Percentiles rank a stretch among this genome's conserved stretches.
phyloP scores from a whole-genome alignment of 108 stramenopile species.

The Pseudonitzschia delicatissima region DNA sequence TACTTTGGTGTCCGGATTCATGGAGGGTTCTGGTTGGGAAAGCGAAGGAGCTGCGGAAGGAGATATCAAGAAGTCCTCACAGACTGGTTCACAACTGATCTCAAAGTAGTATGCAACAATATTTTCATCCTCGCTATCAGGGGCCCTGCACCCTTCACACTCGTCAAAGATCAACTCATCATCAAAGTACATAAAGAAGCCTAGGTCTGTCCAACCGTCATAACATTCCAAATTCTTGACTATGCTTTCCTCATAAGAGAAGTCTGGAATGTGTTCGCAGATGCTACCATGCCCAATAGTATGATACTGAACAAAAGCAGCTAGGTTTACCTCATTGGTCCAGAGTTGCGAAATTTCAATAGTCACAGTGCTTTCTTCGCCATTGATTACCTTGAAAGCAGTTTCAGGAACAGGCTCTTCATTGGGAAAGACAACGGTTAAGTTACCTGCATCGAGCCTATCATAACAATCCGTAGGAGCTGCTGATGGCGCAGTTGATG shows the following conservation, averaged over 20 bases:
- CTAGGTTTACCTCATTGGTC: not conserved
- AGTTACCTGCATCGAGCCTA: slow-evolving; percentile 2
- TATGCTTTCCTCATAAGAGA: slow-evolving; percentile 4
- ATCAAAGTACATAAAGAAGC: slow-evolving; percentile 13
- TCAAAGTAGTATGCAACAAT: slow-evolving; percentile 20
- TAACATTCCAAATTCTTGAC: slow-evolving; percentile 9
- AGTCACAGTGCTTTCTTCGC: not conserved
- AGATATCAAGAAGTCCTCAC: too few relatives aligned
- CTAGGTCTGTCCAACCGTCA: slow-evolving; percentile 20
- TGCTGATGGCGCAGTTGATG: not conserved
- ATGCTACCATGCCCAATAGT: not conserved
- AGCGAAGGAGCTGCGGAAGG: too few relatives aligned
- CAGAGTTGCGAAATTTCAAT: slow-evolving; percentile 12
- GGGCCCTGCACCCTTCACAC: slow-evolving; percentile 22
- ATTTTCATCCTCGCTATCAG: slow-evolving; percentile 16
- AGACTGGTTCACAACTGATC: too few relatives aligned
- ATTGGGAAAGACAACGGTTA: slow-evolving; percentile 2
- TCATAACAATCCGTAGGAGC: slow-evolving; percentile 25
- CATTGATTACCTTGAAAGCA: slow-evolving; percentile 11
- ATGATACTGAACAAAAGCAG: slow-evolving; percentile 14
- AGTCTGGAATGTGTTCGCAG: slow-evolving; percentile 2
- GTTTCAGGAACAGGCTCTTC: slow-evolving; percentile 17
- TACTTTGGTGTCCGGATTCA: too few relatives aligned
- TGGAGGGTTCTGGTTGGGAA: too few relatives aligned
- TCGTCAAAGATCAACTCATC: slow-evolving; percentile 20